These are phyloP conservation scores for Durusdinium trenchii DNA, from an alignment of 73 alveolate genomes.

Conservation along the genomic window DNA sequence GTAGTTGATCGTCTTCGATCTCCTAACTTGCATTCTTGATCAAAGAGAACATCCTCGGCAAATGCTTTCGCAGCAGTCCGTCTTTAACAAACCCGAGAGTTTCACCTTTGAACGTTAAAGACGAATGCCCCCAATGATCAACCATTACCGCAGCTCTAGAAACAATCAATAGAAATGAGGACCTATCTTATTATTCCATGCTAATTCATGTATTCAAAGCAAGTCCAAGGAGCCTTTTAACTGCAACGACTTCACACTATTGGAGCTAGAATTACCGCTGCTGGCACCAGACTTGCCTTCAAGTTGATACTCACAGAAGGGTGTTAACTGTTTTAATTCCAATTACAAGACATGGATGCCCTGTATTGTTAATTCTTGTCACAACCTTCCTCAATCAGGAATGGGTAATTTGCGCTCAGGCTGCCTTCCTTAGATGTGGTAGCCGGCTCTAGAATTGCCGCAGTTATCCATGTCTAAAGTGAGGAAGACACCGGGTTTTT, in stretches of 20 bases:
- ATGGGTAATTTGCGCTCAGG: too few relatives aligned
- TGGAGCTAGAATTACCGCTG: slow-evolving; percentile 99
- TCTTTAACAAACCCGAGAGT: slow-evolving; percentile 99
- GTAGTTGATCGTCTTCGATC: slow-evolving; percentile 99
- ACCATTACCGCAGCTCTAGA: slow-evolving; percentile 97
- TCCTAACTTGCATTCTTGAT: slow-evolving; percentile 99
- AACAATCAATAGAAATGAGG: slow-evolving; percentile 97
- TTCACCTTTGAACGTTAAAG: slow-evolving; percentile 99
- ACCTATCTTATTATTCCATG: slow-evolving; percentile 98
- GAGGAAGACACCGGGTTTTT: too few relatives aligned
- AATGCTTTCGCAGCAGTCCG: slow-evolving; percentile 99
- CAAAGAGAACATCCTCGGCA: slow-evolving; percentile 99
- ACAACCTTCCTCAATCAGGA: too few relatives aligned
- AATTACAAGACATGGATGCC: slow-evolving; percentile 97
- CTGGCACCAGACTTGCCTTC: slow-evolving; percentile 99
- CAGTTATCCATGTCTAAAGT: too few relatives aligned
- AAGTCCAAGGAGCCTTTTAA: slow-evolving; percentile 98
- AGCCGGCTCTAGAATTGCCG: too few relatives aligned
- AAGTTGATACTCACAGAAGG: slow-evolving; percentile 98
- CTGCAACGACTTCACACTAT: slow-evolving; percentile 98
- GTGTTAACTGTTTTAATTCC: slow-evolving; percentile 98
- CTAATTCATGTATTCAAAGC: slow-evolving; percentile 99
- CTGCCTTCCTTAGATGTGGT: too few relatives aligned
- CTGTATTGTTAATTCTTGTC: slow-evolving; percentile 98
- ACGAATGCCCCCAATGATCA: slow-evolving; percentile 99